Base-by-base conservation (phyloP, 805 yeast species). In the Saturnispora sanitii region DNA sequence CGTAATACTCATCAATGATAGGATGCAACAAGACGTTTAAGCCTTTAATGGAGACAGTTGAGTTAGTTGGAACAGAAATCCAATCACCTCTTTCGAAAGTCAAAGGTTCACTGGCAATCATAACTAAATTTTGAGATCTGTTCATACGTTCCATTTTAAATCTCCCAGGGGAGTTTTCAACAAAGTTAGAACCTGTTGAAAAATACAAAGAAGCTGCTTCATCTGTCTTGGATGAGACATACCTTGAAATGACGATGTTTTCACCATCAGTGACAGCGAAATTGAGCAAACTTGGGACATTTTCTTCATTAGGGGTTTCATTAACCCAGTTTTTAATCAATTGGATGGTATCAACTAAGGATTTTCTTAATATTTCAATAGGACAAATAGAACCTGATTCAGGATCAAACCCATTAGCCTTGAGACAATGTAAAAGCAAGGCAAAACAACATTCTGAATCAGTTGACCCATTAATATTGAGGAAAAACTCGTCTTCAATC, bases 361-460 rank as follows among this genome's bases (percentile, higher is more conserved):
- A 95, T 45, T 71, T 53, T 45, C 95, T 66, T 29, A 90, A 58
- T 0, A 70, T 63, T 18, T 64, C 66, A 47, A 79, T 80, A 25
- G 66, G 63, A 33, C 61, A 58, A 6, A 57, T 47, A 4, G 42
- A 19, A 7, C 52, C 52, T 19, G 42, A 36, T 21, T 49, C 50
- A 0, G 95, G 88, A 52, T 88, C 82, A 49, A 66, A 71, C 1
- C 96, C 97, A 68, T 82, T 66, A 48, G 75, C 75, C 45, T 70
- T 73, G 41, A 90, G 62, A 11, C 85, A 76, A 53, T 90, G 94
- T 45, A 90, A 64, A 52, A 79, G 86, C 41, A 90, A 64, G 1
- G 96, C 96, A 70, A 88, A 90, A 38, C 90, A 82, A 63, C 96
- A 88, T 61, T 92, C 98, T 2, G 94, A 82, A 59, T 92, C 98